Evolutionary conservation across 305 asterid genomes (phyloP), one percentile per base, ranked within the genome.

Genomic region (Fraxinus velutina): DNA sequence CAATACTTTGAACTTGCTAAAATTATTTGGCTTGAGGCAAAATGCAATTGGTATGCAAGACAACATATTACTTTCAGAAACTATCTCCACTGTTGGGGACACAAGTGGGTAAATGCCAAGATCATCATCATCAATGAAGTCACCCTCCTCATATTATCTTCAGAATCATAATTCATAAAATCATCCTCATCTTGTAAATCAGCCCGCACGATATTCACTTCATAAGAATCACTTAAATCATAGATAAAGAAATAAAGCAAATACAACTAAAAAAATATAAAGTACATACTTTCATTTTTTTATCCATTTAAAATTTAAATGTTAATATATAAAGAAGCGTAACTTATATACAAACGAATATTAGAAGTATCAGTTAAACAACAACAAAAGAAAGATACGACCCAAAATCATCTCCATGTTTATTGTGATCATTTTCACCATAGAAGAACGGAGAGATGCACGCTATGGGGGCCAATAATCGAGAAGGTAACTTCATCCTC

Each of bases 401-500:
- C 64, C 81, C 89, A 79, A 81, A 81, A 39, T 62, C 92, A 72
- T 89, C 89, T 74, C 66, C 92, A 7, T 66, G 27, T 34, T 71
- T 3, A 76, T 79, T 88, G 64, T 81, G 83, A 73, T 89, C 90
- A n/a, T 76, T 47, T 17, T 86, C 94, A 34, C 92, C 90, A 42
- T 84, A 90, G 85, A 90, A 95, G 89, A 92, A 95, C 99, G 76
- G 97, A 90, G 15, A 95, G 92, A 87, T 93, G 96, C 79, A 95
- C 91, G 22, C 86, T 87, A 79, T 90, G 89, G 75, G 91, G 83
- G 55, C 99, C 99, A 81, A 83, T n/a, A 62, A 92, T 89, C 0
- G 93, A 87, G 85, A 95, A 92, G n/a, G 89, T 87, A 71, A 92
- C 97, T n/a, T 92, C 92, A 32, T 36, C 42, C 10, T 91, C 93